Conservation (phyloP, 179 eudicot species). For the Sideroxylon spinosum region DNA sequence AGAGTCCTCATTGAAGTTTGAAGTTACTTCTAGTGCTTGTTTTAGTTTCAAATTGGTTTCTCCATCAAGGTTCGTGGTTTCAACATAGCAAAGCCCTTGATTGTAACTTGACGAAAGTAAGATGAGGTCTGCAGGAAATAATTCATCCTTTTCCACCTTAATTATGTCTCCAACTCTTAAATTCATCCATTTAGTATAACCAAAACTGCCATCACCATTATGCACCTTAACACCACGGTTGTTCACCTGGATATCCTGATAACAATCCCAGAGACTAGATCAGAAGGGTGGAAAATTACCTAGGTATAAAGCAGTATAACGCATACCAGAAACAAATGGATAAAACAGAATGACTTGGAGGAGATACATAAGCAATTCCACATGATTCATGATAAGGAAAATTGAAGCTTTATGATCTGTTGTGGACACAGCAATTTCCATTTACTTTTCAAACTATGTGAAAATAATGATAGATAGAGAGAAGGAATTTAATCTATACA, state of each 20-base stretch:
- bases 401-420: background rate
- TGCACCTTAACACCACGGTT: conserved; percentile 46
- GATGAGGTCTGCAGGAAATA: conserved; percentile 38
- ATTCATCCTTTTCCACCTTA: conserved; percentile 34
- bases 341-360: too few species aligned
- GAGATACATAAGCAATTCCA: too few species aligned
- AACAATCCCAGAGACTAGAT: conserved; percentile 30
- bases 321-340: too few species aligned
- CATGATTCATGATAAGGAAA: too few species aligned
- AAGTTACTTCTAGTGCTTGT: conserved; percentile 32
- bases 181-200: conserved; percentile 41
- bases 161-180: conserved; percentile 41
- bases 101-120: conserved; percentile 40
- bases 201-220: conserved; percentile 42
- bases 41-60: conserved; percentile 42
- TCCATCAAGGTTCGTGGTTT: conserved; percentile 49
- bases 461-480: background rate
- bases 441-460: background rate
- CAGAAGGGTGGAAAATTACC: too few species aligned
- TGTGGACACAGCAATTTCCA: background rate
- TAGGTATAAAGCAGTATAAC: too few species aligned
- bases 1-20: conserved; percentile 23
- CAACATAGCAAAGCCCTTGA: conserved; percentile 45
- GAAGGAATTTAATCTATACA: background rate
- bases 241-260: conserved; percentile 55